Evolutionary conservation across 768 basidiomycete genomes (phyloP), one percentile per base, ranked within the genome.

Genomic region (Auricularia auricula-judae): DNA sequence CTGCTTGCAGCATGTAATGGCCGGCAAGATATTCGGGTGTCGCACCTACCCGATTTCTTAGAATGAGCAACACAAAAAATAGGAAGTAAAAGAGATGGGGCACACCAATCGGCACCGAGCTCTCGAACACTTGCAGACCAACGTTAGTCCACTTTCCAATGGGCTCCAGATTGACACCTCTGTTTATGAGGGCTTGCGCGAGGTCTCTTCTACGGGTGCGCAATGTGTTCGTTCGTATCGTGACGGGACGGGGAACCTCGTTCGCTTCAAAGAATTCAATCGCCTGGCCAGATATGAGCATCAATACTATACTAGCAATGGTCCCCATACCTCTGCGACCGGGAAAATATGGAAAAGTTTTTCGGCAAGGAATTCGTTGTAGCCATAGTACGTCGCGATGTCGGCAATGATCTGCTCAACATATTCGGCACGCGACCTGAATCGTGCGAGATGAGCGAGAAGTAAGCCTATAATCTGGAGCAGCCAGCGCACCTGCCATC

Each of bases 61-160:
- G 39, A 36, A 51, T 42, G 34, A 65, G 34, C 61, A 51, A 54
- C 3, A 44, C 18, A 18, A 16, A 47, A 56, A 29, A 29, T 29
- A 29, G 35, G 23, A 63, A 21, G 56, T n/a, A 35, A 56, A 36
- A n/a, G 18, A 21, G 61, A 66, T 63, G 21, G 59, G 21, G 66
- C 72, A 62, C 70, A 84, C 92, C 96, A 67, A 99, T 92, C 0
- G 97, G 97, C 1, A 99, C 94, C 66, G 84, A 87, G 68, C 90
- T 92, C 77, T 98, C 96, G 73, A 98, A 98, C 3, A 99, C 89
- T 75, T 98, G 97, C n/a, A 99, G 81, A 16, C 97, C 97, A 67
- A 98, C 95, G 72, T 98, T 98, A 35, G 92, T 92, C 97, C 97
- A 98, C 77, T 98, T 98, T 36, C 96, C 97, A 68, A 99, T 95